These are phyloP conservation scores for Fomitopsis betulina DNA, from an alignment of 1,284 basidiomycete genomes.

Conservation along the genomic window DNA sequence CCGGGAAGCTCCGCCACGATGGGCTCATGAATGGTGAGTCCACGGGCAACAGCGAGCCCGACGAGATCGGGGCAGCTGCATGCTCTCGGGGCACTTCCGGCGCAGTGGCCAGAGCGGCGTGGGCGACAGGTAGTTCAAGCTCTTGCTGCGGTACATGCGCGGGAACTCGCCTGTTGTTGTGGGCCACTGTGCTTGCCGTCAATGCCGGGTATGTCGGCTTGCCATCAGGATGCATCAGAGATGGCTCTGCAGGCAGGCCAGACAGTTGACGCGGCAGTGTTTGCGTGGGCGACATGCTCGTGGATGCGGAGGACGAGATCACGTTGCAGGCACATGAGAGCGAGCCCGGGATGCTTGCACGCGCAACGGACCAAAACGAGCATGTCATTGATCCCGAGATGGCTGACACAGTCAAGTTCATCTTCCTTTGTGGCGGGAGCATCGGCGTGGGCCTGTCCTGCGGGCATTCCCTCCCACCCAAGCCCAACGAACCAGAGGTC, in stretches of 20 bases:
- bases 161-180: slow-evolving; percentile 18
- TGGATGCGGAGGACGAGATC: slow-evolving; percentile 7
- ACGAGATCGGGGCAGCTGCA: slow-evolving; percentile 40
- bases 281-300: slow-evolving; percentile 16
- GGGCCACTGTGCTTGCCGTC: slow-evolving; percentile 23
- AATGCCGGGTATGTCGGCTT: slow-evolving; percentile 26
- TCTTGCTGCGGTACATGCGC: slow-evolving; percentile 49
- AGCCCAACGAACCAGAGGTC: slow-evolving; percentile 15
- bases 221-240: slow-evolving; percentile 58
- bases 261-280: slow-evolving; percentile 19
- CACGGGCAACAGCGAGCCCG: slow-evolving; percentile 9
- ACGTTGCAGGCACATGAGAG: not conserved
- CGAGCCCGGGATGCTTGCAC: slow-evolving; percentile 26
- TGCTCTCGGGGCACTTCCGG: slow-evolving; percentile 57
- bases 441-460: slow-evolving; percentile 20
- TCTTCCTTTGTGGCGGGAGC: slow-evolving; percentile 28
- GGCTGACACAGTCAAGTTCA: slow-evolving; percentile 25
- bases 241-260: slow-evolving; percentile 30
- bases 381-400: slow-evolving; percentile 28
- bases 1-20: too few relatives aligned
- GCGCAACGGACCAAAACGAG: slow-evolving; percentile 39
- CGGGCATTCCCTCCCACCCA: slow-evolving; percentile 4
- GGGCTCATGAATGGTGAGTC: slow-evolving; percentile 14
- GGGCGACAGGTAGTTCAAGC: slow-evolving; percentile 43
- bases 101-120: slow-evolving; percentile 41